Base-by-base conservation (phyloP, 1,139 yeast genomes). In the Suhomyces bokatorum region DNA sequence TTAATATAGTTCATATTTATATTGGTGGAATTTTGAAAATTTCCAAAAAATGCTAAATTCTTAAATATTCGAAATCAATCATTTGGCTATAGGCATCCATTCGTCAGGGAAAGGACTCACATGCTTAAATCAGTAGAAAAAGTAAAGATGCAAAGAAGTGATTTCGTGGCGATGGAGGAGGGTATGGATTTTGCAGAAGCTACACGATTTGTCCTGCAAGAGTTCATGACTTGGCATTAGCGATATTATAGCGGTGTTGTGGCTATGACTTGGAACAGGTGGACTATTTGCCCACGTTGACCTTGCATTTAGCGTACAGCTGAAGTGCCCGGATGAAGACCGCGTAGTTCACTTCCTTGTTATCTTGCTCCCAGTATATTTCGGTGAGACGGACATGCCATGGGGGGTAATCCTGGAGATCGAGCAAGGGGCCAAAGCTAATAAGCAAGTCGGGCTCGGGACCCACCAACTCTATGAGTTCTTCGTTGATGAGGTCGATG, bases 341-440 rank as follows among this genome's bases (percentile, higher is more conserved):
- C 17, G 90, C 87, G 63, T 93, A 93, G 34, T 81, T 77, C 39
- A 90, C 96, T 47, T 80, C 80, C 49, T 74, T 83, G 59, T 87
- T 86, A 59, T 88, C 96, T 8, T 87, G 85, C 58, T 88, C 93
- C 87, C 95, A 87, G 67, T 85, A 91, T 56, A 93, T 81, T 60
- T 93, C 99, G 9, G 91, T 79, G 46, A 95, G 77, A 50, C 99
- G 77, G 35, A 90, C 81, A 60, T 93, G 98, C 99, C 99, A 93
- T 22, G 99, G 99, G 15, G 99, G 98, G 63, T 85, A 95, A 28
- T 96, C 97, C 63, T 90, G 96, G 43, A 95, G 75, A 61, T 90
- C 95, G 52, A 93, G 73, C 14, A 73, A 73, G 9, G 97, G 96
- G n/a, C 90, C 89, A 64, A 93, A 93, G 45, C 87, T 70, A 35